Evolutionary conservation across 179 eudicot species (phyloP).

Genomic region (Silene coronaria): DNA sequence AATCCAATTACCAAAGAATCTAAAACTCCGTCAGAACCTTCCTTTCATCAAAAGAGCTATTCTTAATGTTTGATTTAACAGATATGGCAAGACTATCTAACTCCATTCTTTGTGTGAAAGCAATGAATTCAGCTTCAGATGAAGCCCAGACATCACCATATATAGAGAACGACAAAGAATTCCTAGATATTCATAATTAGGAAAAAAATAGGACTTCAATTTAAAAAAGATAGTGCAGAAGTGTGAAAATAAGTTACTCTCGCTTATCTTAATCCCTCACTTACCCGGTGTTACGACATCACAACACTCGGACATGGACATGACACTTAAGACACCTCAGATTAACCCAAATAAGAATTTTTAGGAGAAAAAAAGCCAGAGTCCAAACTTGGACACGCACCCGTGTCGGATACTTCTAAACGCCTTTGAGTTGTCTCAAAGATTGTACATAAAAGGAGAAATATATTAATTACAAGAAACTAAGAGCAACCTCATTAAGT

Average conservation of each 20-base stretch:
- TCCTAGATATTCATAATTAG: too few species aligned
- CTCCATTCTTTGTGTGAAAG: neutral
- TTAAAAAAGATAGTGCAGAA: too few species aligned
- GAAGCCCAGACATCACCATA: too few species aligned
- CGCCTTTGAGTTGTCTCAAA: neutral
- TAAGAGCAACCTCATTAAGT: constrained; percentile 17
- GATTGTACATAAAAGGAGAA: neutral
- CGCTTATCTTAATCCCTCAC: neutral
- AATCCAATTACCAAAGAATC: neutral
- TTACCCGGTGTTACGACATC: neutral
- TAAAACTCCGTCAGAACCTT: neutral
- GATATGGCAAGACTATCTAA: neutral
- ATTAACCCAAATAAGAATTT: too few species aligned
- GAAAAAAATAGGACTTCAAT: too few species aligned
- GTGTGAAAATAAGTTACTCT: neutral
- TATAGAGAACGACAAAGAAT: too few species aligned
- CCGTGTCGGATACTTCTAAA: neutral
- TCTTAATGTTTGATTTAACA: neutral
- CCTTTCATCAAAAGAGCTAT: neutral
- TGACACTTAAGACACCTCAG: neutral
- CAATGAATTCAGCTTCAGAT: neutral
- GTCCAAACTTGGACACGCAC: neutral
- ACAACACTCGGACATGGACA: neutral
- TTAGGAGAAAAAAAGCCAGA: neutral
- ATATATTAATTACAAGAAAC: constrained; percentile 2